Evolutionary conservation across 1,284 basidiomycete species (phyloP), one percentile per base, ranked within the genome.

Genomic region (Cronartium quercuum): DNA sequence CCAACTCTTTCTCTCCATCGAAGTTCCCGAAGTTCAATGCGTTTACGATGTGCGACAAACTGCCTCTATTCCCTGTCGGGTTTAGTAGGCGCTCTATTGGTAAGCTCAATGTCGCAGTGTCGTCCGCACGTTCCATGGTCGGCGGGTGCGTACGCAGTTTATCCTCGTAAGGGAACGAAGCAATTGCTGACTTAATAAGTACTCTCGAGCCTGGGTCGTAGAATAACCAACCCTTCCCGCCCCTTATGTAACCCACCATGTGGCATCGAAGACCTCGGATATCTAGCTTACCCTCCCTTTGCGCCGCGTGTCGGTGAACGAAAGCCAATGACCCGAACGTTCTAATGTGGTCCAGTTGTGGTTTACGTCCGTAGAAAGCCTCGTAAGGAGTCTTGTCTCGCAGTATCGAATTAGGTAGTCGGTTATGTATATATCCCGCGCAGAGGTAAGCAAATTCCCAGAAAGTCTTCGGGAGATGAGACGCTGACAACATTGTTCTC

Each of bases 391-490:
- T 69, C 9, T 24, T 62, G 0, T 44, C 21, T 1, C 58, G 41
- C 3, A 34, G 41, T 0, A 24, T 3, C 1, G 21, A 10, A 10
- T 69, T 69, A 1, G 58, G 68, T 0, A 69, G 7, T 3, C 58
- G 3, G 29, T 69, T 69, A 55, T 71, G 60, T 29, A 38, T 1
- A n/a, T 44, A 47, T 0, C 12, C 9, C 10, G 58, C 68, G 38
- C 38, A 42, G 6, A 70, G 12, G 37, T 55, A 73, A 21, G 62
- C 69, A 58, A 40, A 55, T 0, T 47, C 42, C 69, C 69, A 73
- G 24, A 73, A 73, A 6, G 42, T 47, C 10, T 38, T 18, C 1
- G 62, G 62, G 6, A 73, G 63, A 6, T 40, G 35, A 0, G 29
- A 65, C 1, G 42, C 62, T 4, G 51, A 15, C 12, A 73, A 34